These are phyloP conservation scores for Alternaria arbusti DNA, from an alignment of 2,329 filamentous ascomycete genomes.

Conservation along the genomic window DNA sequence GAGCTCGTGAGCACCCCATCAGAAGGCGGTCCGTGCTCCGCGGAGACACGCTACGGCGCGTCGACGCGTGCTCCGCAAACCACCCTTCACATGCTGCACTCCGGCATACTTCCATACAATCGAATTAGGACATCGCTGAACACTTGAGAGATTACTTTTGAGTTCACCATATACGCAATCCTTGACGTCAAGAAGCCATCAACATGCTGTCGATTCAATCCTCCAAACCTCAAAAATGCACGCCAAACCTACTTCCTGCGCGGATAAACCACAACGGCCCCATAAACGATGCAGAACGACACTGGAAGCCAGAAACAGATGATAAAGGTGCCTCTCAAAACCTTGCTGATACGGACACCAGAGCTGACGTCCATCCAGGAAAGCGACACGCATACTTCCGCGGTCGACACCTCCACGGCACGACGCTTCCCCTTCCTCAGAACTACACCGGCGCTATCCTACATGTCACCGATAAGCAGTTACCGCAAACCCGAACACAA, in stretches of 20 bases:
- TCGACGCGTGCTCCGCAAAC: slow-evolving; percentile 17
- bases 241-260: slow-evolving; percentile 79
- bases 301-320: slow-evolving; percentile 70
- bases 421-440: slow-evolving; percentile 69
- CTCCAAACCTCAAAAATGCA: slow-evolving; percentile 50
- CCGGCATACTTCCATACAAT: not conserved
- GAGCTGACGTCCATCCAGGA: not conserved
- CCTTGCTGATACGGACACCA: not conserved
- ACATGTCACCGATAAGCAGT: slow-evolving; percentile 34
- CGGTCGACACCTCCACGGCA: slow-evolving; percentile 78
- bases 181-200: not conserved
- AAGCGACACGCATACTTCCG: slow-evolving; percentile 53
- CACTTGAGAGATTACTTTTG: too few species aligned
- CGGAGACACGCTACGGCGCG: slow-evolving; percentile 22
- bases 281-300: slow-evolving; percentile 66
- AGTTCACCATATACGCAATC: not conserved
- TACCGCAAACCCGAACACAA: slow-evolving; percentile 16
- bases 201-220: slow-evolving; percentile 55
- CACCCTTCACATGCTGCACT: not conserved
- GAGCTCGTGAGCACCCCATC: not conserved
- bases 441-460: slow-evolving; percentile 65
- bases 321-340: slow-evolving; percentile 16
- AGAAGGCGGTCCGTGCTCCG: slow-evolving; percentile 2
- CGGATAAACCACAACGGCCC: slow-evolving; percentile 79
- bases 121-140: not conserved